These are phyloP conservation scores for Xylaria cubensis DNA, from an alignment of 495 filamentous ascomycete genomes.

Conservation along the genomic window DNA sequence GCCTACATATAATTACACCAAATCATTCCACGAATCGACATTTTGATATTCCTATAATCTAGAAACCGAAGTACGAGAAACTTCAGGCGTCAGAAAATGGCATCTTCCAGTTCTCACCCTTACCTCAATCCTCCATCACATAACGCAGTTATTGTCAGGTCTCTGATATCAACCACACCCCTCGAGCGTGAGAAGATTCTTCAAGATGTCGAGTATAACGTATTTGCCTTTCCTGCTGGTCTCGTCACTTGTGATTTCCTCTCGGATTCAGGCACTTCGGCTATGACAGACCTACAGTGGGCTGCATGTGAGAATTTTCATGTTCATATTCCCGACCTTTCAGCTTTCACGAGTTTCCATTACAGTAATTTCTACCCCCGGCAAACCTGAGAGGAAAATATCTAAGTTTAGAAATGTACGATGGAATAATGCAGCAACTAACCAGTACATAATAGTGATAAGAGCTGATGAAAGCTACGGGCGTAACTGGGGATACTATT, in stretches of 20 bases:
- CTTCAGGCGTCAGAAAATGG: background rate
- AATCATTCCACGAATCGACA: background rate
- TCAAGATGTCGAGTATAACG: slow-evolving; percentile 21
- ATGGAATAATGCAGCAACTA: background rate
- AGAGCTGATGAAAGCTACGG: slow-evolving; percentile 28
- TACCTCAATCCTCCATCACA: background rate
- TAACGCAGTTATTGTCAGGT: background rate
- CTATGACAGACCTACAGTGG: slow-evolving; percentile 29
- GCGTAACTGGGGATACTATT: slow-evolving; percentile 28
- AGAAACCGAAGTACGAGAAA: background rate
- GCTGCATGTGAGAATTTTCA: slow-evolving; percentile 17
- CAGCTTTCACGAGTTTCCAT: background rate
- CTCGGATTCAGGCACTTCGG: slow-evolving; percentile 26
- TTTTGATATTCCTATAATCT: background rate
- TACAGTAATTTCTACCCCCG: background rate
- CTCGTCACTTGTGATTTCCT: slow-evolving; percentile 23
- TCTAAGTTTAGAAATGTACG: background rate
- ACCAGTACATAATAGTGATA: slow-evolving; percentile 3
- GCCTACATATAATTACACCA: background rate
- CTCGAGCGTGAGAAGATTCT: slow-evolving; percentile 23
- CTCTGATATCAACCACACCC: background rate
- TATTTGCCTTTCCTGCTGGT: slow-evolving; percentile 24
- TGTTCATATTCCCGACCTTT: background rate
- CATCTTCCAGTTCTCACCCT: background rate
- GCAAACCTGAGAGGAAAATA: background rate